Conservation (phyloP, 2,329 filamentous ascomycete species). For the Pseudogymnoascus sp. region DNA sequence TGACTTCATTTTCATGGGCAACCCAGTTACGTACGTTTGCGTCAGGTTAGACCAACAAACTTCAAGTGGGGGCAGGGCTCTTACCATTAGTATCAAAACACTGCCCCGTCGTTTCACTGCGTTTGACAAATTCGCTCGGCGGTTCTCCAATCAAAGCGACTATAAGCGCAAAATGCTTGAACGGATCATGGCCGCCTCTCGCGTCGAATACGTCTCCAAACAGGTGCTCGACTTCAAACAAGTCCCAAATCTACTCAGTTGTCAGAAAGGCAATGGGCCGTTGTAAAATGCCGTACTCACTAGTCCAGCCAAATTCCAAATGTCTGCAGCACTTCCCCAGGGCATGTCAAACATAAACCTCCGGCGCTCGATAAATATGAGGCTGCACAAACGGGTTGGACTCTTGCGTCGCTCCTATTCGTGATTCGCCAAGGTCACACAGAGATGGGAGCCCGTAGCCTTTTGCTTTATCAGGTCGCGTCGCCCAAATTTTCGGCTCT, state of each 20-base stretch:
- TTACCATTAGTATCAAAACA: neutral
- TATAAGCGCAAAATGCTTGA: constrained; percentile 37
- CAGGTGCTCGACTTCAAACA: constrained; percentile 16
- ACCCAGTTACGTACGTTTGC: neutral
- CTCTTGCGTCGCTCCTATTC: constrained; percentile 18
- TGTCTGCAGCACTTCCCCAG: constrained; percentile 24
- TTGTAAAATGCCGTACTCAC: constrained; percentile 17
- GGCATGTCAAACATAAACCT: constrained; percentile 22
- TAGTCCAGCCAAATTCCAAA: constrained; percentile 26
- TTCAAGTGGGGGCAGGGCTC: neutral
- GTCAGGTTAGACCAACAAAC: neutral
- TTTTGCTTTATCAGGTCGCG: constrained; percentile 28
- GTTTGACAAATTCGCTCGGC: constrained; percentile 27
- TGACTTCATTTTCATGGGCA: neutral
- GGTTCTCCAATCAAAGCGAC: constrained; percentile 37
- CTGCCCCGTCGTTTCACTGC: neutral
- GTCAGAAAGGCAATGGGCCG: neutral
- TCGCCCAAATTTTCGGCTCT: constrained; percentile 24
- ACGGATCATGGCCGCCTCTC: constrained; percentile 29
- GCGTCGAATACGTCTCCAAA: constrained; percentile 13
- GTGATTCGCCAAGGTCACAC: constrained; percentile 28
- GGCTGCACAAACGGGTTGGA: constrained; percentile 22
- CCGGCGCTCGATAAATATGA: constrained; percentile 24
- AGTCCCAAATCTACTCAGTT: constrained; percentile 14
- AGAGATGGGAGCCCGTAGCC: constrained; percentile 26